Evolutionary conservation across 495 filamentous ascomycete species (phyloP).

Genomic region (Aspergillus steynii): DNA sequence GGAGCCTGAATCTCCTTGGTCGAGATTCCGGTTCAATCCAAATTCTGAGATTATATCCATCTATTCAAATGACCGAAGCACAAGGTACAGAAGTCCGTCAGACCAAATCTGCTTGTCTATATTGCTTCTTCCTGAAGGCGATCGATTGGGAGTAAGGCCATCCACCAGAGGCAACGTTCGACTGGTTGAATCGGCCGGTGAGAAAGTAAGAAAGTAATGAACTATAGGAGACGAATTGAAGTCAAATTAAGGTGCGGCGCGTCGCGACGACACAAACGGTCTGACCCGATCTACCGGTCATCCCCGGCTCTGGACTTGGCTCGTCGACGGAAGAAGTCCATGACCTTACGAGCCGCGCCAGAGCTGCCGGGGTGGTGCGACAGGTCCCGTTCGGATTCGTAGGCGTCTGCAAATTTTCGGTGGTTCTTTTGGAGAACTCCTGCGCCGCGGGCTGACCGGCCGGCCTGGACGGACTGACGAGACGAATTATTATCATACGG

Average conservation of each 20-base stretch:
- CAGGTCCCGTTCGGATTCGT: slow-evolving; percentile 69
- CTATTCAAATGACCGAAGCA: slow-evolving; percentile 12
- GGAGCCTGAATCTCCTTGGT: neutral
- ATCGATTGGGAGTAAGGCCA: neutral
- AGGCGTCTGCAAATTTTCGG: slow-evolving; percentile 85
- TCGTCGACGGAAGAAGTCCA: slow-evolving; percentile 94
- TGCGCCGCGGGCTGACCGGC: slow-evolving; percentile 46
- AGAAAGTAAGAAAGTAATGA: neutral
- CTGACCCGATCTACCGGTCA: slow-evolving; percentile 34
- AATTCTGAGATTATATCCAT: slow-evolving; percentile 15
- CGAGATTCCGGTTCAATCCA: neutral
- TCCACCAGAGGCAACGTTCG: neutral
- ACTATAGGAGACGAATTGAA: neutral
- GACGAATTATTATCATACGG: slow-evolving; percentile 42
- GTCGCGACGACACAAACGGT: neutral
- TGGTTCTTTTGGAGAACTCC: slow-evolving; percentile 78
- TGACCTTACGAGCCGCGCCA: slow-evolving; percentile 84
- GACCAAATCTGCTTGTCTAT: slow-evolving; percentile 16
- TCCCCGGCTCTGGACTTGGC: slow-evolving; percentile 73
- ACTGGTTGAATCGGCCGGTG: neutral
- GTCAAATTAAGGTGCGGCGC: neutral
- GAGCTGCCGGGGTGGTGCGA: slow-evolving; percentile 76
- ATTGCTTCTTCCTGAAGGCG: slow-evolving; percentile 5
- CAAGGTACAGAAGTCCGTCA: slow-evolving; percentile 13
- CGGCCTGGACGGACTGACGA: slow-evolving; percentile 43